A percentile compares a stretch with the other conserved stretches of the same genome.
These are phyloP conservation scores for Nemania diffusa DNA, from an alignment of 2,329 filamentous ascomycete species.

Conservation along the genomic window DNA sequence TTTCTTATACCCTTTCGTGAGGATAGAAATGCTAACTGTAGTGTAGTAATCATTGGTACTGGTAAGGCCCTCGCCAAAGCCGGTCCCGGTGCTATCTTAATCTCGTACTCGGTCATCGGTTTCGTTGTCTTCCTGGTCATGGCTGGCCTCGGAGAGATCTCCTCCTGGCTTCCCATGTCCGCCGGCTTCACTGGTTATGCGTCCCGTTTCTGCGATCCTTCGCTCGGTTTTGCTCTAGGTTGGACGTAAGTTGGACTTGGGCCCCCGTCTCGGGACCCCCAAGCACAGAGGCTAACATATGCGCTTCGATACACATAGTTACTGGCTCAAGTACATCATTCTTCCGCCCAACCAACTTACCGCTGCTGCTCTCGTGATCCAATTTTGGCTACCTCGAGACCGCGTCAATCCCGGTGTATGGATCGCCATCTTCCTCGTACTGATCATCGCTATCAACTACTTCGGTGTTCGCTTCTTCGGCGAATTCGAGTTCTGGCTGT, in stretches of 20 bases:
- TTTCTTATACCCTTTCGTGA: neutral
- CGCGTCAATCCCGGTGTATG: constrained; percentile 81
- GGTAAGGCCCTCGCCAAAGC: constrained; percentile 64
- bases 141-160: constrained; percentile 85
- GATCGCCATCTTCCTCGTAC: constrained; percentile 75
- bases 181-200: constrained; percentile 87
- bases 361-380: constrained; percentile 80
- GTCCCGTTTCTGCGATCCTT: constrained; percentile 80
- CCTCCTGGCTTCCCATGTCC: constrained; percentile 80
- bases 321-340: constrained; percentile 85
- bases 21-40: constrained; percentile 5
- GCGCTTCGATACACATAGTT: constrained; percentile 47
- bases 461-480: constrained; percentile 76
- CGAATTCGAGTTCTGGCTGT: constrained; percentile 70
- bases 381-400: constrained; percentile 76
- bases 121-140: constrained; percentile 83
- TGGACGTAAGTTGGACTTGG: constrained; percentile 65
- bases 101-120: constrained; percentile 76
- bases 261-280: constrained; percentile 1
- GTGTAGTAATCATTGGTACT: constrained; percentile 73
- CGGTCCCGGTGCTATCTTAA: constrained; percentile 73
- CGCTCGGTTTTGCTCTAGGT: constrained; percentile 81
- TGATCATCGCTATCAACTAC: constrained; percentile 74
- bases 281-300: constrained; percentile 35
- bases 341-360: constrained; percentile 87